Evolutionary conservation across 768 basidiomycete species (phyloP), one percentile per base, ranked within the genome.

Genomic region (Macrolepiota dolichaula): DNA sequence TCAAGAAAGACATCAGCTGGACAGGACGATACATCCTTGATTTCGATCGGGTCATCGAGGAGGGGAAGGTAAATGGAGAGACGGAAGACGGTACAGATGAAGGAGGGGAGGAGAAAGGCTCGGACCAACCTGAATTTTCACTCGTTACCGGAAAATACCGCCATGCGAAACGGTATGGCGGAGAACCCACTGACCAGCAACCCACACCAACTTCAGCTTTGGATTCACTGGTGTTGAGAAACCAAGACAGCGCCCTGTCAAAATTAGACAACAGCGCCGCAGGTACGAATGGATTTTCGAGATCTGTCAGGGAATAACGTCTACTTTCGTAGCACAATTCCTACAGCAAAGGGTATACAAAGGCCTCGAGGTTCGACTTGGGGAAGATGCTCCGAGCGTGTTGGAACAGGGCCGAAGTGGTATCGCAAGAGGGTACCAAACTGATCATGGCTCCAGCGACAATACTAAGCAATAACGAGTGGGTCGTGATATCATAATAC

Each of bases 381-480:
- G 92, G 0, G 78, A 91, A 70, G 92, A 96, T 67, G 82, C 79
- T 1, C 95, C 96, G 0, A 84, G 89, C 63, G 71, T 88, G 42
- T 72, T 98, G 61, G 93, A 97, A 74, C 91, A 96, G 71, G 96
- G 96, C 0, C 76, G 94, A 50, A 91, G 84, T 65, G 96, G 96
- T 4, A 89, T 96, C 50, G 94, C 96, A 40, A 82, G 89, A 63
- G 93, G 91, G 10, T 98, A 98, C 71, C 81, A 81, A 51, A 88
- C 91, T 62, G 81, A 81, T 63, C 73, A 74, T 2, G 57, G 56
- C 17, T 19, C 19, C 15, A 13, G 36, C 2, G 19, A 54, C 3
- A 22, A 53, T 27, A 17, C 24, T 37, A 36, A 56, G 13, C 25
- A 56, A 27, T 32, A 56, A 19, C 11, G 9, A 25, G 13, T 3